Evolutionary conservation across 2,329 filamentous ascomycete genomes (phyloP).

Genomic region (Thelonectria blattea): DNA sequence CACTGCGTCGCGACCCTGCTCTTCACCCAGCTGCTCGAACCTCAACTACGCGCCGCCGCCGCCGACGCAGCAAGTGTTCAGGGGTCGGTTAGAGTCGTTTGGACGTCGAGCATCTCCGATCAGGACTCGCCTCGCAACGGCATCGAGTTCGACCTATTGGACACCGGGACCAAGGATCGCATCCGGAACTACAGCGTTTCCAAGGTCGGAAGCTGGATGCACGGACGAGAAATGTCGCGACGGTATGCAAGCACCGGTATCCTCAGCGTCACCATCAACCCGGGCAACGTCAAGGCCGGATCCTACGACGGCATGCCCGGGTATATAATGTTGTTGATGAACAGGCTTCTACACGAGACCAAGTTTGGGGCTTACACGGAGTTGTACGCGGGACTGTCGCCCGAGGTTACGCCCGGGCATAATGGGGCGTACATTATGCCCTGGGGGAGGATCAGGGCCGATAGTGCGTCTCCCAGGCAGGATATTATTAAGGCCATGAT

Average conservation of each 20-base stretch:
- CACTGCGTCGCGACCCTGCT: conserved; percentile 45
- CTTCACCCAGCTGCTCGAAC: conserved; percentile 43
- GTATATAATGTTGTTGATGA: conserved; percentile 31
- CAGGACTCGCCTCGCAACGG: conserved; percentile 35
- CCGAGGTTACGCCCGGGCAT: conserved; percentile 42
- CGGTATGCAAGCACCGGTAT: conserved; percentile 34
- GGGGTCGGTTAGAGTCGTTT: conserved; percentile 40
- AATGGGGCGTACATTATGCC: conserved; percentile 40
- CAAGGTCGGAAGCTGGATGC: conserved; percentile 46
- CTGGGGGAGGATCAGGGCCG: conserved; percentile 36
- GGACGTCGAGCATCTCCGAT: conserved; percentile 41
- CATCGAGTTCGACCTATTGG: conserved; percentile 37
- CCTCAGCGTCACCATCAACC: conserved; percentile 42
- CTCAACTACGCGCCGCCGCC: conserved; percentile 42
- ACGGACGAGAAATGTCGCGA: conserved; percentile 41
- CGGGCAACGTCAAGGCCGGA: conserved; percentile 43
- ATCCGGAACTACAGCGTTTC: conserved; percentile 41
- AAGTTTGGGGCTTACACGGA: conserved; percentile 49
- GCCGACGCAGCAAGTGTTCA: conserved; percentile 10
- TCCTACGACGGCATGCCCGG: conserved; percentile 27
- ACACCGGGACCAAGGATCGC: conserved; percentile 29
- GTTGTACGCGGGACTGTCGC: conserved; percentile 47
- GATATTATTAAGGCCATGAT: conserved; percentile 40
- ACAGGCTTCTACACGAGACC: conserved; percentile 38
- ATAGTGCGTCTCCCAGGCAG: conserved; percentile 28